Conservation (phyloP, 805 yeast species). For the Debaryomyces tyrocola region DNA sequence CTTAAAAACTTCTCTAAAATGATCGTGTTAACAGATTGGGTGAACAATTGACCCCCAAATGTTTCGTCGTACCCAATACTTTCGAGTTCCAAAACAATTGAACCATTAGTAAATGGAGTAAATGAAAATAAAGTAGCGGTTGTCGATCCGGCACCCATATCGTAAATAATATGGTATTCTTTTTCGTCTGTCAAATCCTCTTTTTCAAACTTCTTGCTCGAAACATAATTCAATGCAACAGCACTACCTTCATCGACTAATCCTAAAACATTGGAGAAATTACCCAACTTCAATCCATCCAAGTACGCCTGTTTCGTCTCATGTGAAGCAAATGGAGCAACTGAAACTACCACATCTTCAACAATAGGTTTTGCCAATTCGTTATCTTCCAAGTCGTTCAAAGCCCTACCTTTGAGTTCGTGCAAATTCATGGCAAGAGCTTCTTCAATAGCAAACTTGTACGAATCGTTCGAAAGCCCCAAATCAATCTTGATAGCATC, state of each 20-base stretch:
- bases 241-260: conserved; percentile 92
- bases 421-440: conserved; percentile 77
- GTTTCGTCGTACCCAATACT: conserved; percentile 68
- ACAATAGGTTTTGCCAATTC: conserved; percentile 50
- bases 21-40: conserved; percentile 61
- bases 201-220: conserved; percentile 43
- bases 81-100: conserved; percentile 56
- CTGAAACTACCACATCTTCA: conserved; percentile 69
- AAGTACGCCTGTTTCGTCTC: conserved; percentile 67
- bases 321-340: conserved; percentile 69
- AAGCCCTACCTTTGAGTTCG: conserved; percentile 66
- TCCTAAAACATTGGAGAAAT: conserved; percentile 55
- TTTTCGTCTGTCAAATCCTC: conserved; percentile 36
- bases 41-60: conserved; percentile 77
- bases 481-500: conserved; percentile 59
- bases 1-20: conserved; percentile 59
- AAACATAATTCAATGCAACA: conserved; percentile 78
- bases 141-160: conserved; percentile 91
- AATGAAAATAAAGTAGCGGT: conserved; percentile 81
- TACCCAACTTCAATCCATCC: conserved; percentile 74
- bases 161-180: conserved; percentile 73
- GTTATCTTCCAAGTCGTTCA: conserved; percentile 54
- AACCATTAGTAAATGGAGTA: conserved; percentile 41
- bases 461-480: conserved; percentile 31
- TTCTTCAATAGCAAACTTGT: conserved; percentile 63